Evolutionary conservation across 2,329 filamentous ascomycete genomes (phyloP).

Genomic region (Leptodontidium sp.): DNA sequence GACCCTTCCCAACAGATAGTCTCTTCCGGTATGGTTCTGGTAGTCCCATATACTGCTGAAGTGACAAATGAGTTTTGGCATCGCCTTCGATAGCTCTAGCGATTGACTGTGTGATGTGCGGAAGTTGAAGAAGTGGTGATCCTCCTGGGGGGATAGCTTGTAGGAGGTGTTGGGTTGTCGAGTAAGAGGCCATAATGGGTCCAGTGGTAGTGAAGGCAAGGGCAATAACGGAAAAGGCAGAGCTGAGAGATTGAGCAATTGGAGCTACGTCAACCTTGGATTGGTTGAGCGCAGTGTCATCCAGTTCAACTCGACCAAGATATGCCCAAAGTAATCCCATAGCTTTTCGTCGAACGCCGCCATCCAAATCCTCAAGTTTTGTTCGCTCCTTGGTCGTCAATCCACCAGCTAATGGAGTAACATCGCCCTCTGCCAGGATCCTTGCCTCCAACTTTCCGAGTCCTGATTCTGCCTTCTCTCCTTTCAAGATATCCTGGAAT

Average conservation of each 20-base stretch:
- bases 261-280: conserved; percentile 92
- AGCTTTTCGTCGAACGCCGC: conserved; percentile 82
- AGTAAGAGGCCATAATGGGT: conserved; percentile 84
- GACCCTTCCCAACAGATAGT: conserved; percentile 72
- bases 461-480: conserved; percentile 80
- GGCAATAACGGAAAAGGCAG: conserved; percentile 85
- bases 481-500: conserved; percentile 78
- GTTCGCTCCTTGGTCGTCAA: conserved; percentile 78
- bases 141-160: conserved; percentile 86
- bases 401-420: conserved; percentile 60
- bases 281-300: conserved; percentile 77
- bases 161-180: conserved; percentile 83
- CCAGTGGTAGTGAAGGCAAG: conserved; percentile 86
- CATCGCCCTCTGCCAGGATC: conserved; percentile 69
- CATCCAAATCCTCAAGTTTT: conserved; percentile 81
- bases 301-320: conserved; percentile 85
- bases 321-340: conserved; percentile 95
- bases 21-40: conserved; percentile 77
- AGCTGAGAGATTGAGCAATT: conserved; percentile 83
- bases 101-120: conserved; percentile 77
- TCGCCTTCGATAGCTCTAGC: conserved; percentile 76
- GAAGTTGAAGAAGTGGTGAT: conserved; percentile 91
- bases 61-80: conserved; percentile 75
- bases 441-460: conserved; percentile 85
- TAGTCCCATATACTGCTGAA: conserved; percentile 90